Base-by-base conservation (phyloP, 83 land plant species). In the Thuja plicata region DNA sequence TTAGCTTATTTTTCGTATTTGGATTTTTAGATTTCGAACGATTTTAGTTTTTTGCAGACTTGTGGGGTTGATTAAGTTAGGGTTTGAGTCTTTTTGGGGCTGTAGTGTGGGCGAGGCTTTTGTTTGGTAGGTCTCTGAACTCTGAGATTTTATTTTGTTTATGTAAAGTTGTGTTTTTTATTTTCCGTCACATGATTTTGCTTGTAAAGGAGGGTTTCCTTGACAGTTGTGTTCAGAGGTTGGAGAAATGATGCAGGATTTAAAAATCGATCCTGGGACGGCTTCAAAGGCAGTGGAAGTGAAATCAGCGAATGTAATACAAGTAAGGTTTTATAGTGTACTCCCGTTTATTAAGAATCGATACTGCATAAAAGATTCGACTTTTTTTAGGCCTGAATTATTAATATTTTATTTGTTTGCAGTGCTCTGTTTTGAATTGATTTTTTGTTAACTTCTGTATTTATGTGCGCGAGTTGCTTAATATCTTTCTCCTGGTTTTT, bases 161-260 rank as follows among this genome's bases (percentile, higher is more conserved):
- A 35, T 76, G 73, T 76, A 13, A 9, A 73, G 19, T 38, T 15
- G 38, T 10, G 1, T 10, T 12, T 34, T 34, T 76, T 76, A 24
- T 66, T 54, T 27, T 76, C 17, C 12, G 79, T 76, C 35, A 34
- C 17, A 34, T 73, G 12, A 9, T 10, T 73, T 10, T 37, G 6
- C 6, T 8, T 43, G 17, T 37, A 2, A 32, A 24, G 43, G 45
- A 30, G 41, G 32, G 70, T 84, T 78, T 24, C 89, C 89, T 90
- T 88, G 74, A 88, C 89, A 85, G 40, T 43, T 16, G 21, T 88
- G 48, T 70, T 11, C 78, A 91, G 88, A 87, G 82, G 38, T 87
- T 15, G 92, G 87, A 0, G 87, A 52, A 46, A 89, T 76, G 88
- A 60, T 90, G 88, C 88, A 88, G 86, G 88, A 86, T 41, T n/a